A percentile compares a stretch with the other conserved stretches of the same genome.
Conservation (phyloP, 2,329 filamentous ascomycete species). For the Alternaria longipes region DNA sequence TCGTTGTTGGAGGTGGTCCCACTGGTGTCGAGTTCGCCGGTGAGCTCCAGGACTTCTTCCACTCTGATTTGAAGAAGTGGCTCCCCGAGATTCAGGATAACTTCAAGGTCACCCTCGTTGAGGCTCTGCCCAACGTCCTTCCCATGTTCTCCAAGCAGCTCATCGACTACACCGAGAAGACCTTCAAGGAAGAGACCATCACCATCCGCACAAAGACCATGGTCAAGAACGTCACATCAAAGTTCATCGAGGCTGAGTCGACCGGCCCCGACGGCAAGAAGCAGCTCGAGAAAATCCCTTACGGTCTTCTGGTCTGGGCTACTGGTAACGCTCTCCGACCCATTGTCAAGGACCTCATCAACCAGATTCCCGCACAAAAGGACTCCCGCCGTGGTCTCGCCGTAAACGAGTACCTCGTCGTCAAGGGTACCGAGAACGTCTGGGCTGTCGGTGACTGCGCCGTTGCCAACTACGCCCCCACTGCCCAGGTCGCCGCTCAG, state of each 20-base stretch:
- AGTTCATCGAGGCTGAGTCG: slow-evolving; percentile 88
- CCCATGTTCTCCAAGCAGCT: slow-evolving; percentile 99
- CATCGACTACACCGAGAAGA: slow-evolving; percentile 99
- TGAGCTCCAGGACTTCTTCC: slow-evolving; percentile 98
- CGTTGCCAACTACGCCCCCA: slow-evolving; percentile 96
- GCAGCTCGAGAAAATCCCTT: slow-evolving; percentile 82
- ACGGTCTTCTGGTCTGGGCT: slow-evolving; percentile 96
- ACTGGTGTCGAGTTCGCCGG: slow-evolving; percentile 98
- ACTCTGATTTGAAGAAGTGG: slow-evolving; percentile 97
- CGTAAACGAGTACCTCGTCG: slow-evolving; percentile 98
- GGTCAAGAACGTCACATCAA: slow-evolving; percentile 96
- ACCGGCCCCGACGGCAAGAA: slow-evolving; percentile 85
- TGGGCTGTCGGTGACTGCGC: slow-evolving; percentile 99
- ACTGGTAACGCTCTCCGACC: slow-evolving; percentile 94
- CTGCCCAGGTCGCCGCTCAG: slow-evolving; percentile 94
- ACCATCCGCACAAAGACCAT: slow-evolving; percentile 98
- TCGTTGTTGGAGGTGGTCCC: slow-evolving; percentile 83
- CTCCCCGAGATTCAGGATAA: slow-evolving; percentile 93
- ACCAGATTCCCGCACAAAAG: slow-evolving; percentile 91
- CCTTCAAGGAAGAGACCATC: slow-evolving; percentile 98
- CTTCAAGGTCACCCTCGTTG: slow-evolving; percentile 97
- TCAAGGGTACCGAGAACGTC: slow-evolving; percentile 95
- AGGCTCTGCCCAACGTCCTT: slow-evolving; percentile 94
- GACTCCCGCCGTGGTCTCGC: slow-evolving; percentile 92
- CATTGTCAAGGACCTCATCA: slow-evolving; percentile 90